phyloP scores from a whole-genome alignment of 225 moss, liverwort and hornwort species.

The Physcomitrium patens region DNA sequence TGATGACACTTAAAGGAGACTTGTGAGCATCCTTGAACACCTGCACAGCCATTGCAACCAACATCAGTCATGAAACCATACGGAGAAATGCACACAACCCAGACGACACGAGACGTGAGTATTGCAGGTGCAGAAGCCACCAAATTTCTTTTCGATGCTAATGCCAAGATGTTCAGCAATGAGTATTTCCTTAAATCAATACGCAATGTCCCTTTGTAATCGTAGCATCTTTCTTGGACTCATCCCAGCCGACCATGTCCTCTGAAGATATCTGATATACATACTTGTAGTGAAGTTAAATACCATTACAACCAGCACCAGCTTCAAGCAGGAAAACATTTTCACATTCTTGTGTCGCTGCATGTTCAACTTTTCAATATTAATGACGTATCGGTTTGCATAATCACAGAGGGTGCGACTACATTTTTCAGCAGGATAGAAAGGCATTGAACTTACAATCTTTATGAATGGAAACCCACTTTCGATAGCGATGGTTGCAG shows the following conservation, averaged over 20 bases:
- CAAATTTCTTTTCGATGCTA: too few relatives aligned
- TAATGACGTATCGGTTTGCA: not conserved
- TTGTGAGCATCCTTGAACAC: too few relatives aligned
- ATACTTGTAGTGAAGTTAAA: not conserved
- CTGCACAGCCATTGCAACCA: too few relatives aligned
- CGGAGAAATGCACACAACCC: too few relatives aligned
- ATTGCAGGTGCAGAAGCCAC: too few relatives aligned
- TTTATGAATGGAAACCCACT: conserved; percentile 92
- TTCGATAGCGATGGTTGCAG: conserved; percentile 79
- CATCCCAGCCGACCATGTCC: conserved; percentile 88
- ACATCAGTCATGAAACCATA: too few relatives aligned
- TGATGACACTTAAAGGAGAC: too few relatives aligned
- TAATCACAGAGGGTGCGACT: not conserved
- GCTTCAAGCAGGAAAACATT: not conserved
- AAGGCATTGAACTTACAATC: conserved; percentile 63
- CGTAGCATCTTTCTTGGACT: conserved; percentile 80
- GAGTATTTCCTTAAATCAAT: too few relatives aligned
- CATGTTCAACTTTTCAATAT: not conserved
- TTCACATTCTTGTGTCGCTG: too few relatives aligned
- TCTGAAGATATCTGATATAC: conserved; percentile 79
- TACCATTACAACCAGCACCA: conserved; percentile 2
- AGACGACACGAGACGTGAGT: too few relatives aligned
- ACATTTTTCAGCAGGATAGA: not conserved
- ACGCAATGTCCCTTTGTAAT: conserved; percentile 74
- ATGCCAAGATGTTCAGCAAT: too few relatives aligned